A percentile compares a stretch with the other conserved stretches of the same genome.
phyloP scores from a whole-genome alignment of 495 filamentous ascomycete genomes.

The Daldinia concentrica region DNA sequence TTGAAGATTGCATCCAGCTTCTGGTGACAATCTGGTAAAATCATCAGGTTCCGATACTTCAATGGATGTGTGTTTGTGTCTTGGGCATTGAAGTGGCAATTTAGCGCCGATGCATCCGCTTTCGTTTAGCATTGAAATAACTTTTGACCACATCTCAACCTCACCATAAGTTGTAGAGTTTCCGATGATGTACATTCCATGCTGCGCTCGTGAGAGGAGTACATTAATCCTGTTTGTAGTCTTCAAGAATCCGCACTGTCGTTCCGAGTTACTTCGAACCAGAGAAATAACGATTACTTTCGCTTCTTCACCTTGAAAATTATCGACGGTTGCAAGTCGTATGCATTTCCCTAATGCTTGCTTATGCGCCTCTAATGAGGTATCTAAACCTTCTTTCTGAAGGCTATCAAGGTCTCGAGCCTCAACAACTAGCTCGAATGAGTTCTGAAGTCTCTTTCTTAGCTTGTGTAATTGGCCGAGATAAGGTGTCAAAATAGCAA shows the following conservation, averaged over 20 bases:
- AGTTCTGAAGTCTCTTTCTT: conserved; percentile 55
- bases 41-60: neutral
- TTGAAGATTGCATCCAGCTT: neutral
- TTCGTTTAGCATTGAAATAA: conserved; percentile 62
- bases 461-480: conserved; percentile 71
- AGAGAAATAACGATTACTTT: conserved; percentile 75
- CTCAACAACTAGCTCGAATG: conserved; percentile 65
- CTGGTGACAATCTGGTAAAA: neutral
- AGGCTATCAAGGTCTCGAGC: conserved; percentile 69
- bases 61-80: neutral
- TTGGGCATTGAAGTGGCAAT: neutral
- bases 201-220: conserved; percentile 68
- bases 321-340: conserved; percentile 75
- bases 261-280: conserved; percentile 69
- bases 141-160: conserved; percentile 70
- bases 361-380: conserved; percentile 25
- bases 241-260: conserved; percentile 70
- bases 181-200: conserved; percentile 75
- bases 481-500: conserved; percentile 77
- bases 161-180: conserved; percentile 62
- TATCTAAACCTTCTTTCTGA: conserved; percentile 55
- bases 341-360: conserved; percentile 56
- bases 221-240: conserved; percentile 78
- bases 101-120: conserved; percentile 60
- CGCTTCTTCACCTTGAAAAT: conserved; percentile 79